Evolutionary conservation across 2,329 filamentous ascomycete genomes (phyloP).

Genomic region (Aspergillus felis): DNA sequence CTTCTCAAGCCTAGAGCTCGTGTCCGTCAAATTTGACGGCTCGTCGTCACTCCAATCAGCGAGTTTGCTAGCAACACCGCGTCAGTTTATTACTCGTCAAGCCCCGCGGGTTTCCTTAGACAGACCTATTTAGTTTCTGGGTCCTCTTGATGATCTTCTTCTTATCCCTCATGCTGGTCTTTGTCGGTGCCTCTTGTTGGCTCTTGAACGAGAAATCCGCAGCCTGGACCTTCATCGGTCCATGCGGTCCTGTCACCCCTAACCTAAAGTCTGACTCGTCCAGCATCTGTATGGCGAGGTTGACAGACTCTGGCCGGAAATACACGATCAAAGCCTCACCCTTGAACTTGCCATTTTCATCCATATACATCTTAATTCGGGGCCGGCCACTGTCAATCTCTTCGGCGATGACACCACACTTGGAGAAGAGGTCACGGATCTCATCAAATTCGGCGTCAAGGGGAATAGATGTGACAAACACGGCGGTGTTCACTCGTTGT

Average conservation of each 20-base stretch:
- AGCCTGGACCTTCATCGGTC: conserved; percentile 73
- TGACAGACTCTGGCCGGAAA: conserved; percentile 90
- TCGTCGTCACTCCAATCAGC: conserved; percentile 96
- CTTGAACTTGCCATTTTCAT: conserved; percentile 80
- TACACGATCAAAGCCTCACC: conserved; percentile 91
- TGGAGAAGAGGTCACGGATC: conserved; percentile 78
- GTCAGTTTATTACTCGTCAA: conserved; percentile 11
- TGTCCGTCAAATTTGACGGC: conserved; percentile 55
- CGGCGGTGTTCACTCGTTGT: conserved; percentile 70
- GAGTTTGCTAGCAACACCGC: conserved; percentile 60
- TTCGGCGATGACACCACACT: conserved; percentile 88
- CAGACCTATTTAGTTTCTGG: conserved; percentile 71
- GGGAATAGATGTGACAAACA: conserved; percentile 88
- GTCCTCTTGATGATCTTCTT: conserved; percentile 89
- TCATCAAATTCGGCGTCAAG: conserved; percentile 74
- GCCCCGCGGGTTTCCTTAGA: conserved; percentile 1
- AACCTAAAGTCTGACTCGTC: conserved; percentile 67
- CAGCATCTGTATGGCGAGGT: conserved; percentile 55
- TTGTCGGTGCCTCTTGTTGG: conserved; percentile 61
- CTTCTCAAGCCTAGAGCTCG: conserved; percentile 64
- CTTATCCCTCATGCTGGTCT: conserved; percentile 63
- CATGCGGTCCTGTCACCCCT: conserved; percentile 48
- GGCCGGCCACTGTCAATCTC: conserved; percentile 84
- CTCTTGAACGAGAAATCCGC: conserved; percentile 93
- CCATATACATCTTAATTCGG: conserved; percentile 87